Evolutionary conservation across 2,329 filamentous ascomycete genomes (phyloP).

Genomic region (Epichloe sylvatica): DNA sequence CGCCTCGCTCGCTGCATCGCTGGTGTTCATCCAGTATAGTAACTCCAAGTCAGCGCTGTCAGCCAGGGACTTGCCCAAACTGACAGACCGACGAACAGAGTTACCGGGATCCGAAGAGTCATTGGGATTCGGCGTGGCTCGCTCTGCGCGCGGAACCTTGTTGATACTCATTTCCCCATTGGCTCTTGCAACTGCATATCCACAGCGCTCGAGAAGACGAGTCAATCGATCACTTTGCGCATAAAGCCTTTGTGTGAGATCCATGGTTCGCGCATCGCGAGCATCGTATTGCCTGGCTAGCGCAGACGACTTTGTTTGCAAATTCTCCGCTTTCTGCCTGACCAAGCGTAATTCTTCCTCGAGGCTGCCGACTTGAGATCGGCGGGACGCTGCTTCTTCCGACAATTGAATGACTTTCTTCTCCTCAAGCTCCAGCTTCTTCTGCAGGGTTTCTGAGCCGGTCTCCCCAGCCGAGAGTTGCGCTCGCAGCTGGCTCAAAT

Average conservation of each 20-base stretch:
- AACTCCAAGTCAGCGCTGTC: conserved; percentile 57
- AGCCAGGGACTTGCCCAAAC: conserved; percentile 38
- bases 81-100: conserved; percentile 40
- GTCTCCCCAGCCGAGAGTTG: conserved; percentile 73
- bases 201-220: conserved; percentile 71
- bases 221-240: conserved; percentile 73
- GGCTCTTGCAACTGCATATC: conserved; percentile 66
- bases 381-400: conserved; percentile 58
- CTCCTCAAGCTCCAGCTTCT: conserved; percentile 64
- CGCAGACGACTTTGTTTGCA: conserved; percentile 37
- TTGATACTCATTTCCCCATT: conserved; percentile 62
- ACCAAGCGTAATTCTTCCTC: conserved; percentile 61
- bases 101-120: conserved; percentile 42
- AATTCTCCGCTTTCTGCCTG: conserved; percentile 47
- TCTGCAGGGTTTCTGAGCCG: conserved; percentile 64
- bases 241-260: conserved; percentile 72
- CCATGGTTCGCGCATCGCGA: conserved; percentile 60
- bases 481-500: conserved; percentile 52
- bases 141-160: conserved; percentile 49
- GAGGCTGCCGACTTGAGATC: conserved; percentile 60
- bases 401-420: conserved; percentile 51
- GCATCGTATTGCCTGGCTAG: conserved; percentile 48
- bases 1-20: conserved; percentile 51
- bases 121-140: conserved; percentile 39
- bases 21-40: conserved; percentile 68